Evolutionary conservation across 1,139 yeast species (phyloP).

Genomic region (Suhomyces choctaworum): DNA sequence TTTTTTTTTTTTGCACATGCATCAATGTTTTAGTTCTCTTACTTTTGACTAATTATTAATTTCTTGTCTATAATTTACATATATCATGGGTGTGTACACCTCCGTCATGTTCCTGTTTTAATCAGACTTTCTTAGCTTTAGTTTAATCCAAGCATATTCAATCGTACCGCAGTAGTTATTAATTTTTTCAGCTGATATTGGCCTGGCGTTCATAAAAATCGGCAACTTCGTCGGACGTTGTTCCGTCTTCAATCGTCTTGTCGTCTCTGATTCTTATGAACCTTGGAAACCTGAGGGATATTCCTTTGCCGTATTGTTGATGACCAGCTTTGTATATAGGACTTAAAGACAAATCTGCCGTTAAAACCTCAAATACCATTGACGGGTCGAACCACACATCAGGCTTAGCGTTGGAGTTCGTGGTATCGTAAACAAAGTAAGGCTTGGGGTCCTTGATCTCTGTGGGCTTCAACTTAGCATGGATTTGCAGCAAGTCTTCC

Average conservation of each 20-base stretch:
- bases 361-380: conserved; percentile 81
- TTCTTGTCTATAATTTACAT: background rate
- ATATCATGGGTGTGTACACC: too few relatives aligned
- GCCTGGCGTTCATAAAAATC: conserved; percentile 86
- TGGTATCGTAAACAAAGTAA: conserved; percentile 66
- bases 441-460: conserved; percentile 69
- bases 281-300: conserved; percentile 89
- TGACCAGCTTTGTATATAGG: conserved; percentile 92
- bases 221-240: conserved; percentile 84
- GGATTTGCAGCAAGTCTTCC: conserved; percentile 64
- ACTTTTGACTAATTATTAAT: background rate
- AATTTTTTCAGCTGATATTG: conserved; percentile 19
- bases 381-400: conserved; percentile 98
- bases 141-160: background rate
- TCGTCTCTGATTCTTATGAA: conserved; percentile 85
- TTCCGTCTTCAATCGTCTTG: conserved; percentile 84
- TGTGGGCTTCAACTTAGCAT: conserved; percentile 64
- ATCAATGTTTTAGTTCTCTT: background rate
- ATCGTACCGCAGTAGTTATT: background rate
- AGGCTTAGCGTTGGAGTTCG: conserved; percentile 66
- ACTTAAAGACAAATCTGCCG: conserved; percentile 90
- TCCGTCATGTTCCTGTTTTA: too few relatives aligned
- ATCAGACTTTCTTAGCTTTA: background rate
- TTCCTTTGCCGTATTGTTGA: conserved; percentile 77
- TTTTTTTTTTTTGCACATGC: background rate